Base-by-base conservation (phyloP, 257 asterid genomes). In the Fraxinus anomala region DNA sequence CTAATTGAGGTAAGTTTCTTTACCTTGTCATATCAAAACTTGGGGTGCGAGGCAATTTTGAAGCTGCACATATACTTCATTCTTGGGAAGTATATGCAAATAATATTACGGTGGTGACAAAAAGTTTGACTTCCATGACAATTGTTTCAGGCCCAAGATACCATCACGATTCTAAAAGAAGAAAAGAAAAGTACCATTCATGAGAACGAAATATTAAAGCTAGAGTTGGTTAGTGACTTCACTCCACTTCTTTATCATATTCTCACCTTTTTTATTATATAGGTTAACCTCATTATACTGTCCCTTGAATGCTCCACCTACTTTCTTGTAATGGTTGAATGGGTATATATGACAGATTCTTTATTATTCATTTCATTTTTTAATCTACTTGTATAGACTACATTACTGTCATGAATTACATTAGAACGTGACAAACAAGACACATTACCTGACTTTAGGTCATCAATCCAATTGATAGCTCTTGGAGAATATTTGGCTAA, bases 1-100 rank as follows among this genome's bases (percentile, higher is more conserved):
- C 87, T 94, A 75, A 80, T 80, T 74, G 87, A 90, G 97, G 97
- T 94, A 69, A 77, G 89, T 82, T 73, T 78, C 14, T 66, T 75
- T 24, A 28, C 80, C 51, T 37, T 59, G 36, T 68, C 63, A 79
- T 73, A 59, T 40, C 70, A 73, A 67, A 81, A 73, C 76, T 76
- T 68, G 72, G 39, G 31, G 59, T 51, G 31, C 16, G 47, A 31
- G 40, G 63, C 1, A 24, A 61, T 78, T 31, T 74, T 68, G 69
- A 21, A 74, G 76, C 73, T 21, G 68, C n/a, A n/a, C 75, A 54
- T 33, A 23, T 47, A 34, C 10, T 73, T 70, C 63, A 75, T 82
- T 42, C 51, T 26, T 66, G 75, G 56, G 77, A 68, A 81, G 59
- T 75, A n/a, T 9, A 61, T 61, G 30, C 30, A 14, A 49, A 49